phyloP scores from a whole-genome alignment of 2,329 filamentous ascomycete genomes.

The Curvularia lunata region DNA sequence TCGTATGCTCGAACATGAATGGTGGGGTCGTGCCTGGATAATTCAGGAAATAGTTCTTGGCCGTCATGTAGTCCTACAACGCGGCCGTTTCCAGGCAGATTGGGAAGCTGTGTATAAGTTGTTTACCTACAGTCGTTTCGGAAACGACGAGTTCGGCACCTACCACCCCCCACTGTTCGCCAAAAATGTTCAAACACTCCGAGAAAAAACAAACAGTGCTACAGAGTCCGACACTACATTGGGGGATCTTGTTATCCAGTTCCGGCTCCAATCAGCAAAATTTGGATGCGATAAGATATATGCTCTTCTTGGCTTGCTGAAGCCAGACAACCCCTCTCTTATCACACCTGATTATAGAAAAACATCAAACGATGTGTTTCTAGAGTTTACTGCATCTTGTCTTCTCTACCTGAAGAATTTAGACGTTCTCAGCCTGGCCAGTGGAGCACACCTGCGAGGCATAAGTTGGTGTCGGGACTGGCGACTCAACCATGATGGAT shows the following conservation, averaged over 20 bases:
- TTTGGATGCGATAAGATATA: constrained; percentile 18
- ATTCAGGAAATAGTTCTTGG: constrained; percentile 15
- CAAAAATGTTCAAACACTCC: background rate
- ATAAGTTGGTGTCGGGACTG: constrained; percentile 18
- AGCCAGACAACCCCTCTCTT: constrained; percentile 1
- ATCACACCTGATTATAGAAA: constrained; percentile 12
- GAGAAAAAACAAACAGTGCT: background rate
- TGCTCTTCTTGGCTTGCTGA: constrained; percentile 12
- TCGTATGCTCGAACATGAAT: constrained; percentile 12
- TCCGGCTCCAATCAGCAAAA: constrained; percentile 12
- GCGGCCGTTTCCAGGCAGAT: constrained; percentile 3
- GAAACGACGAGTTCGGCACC: background rate
- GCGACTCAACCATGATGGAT: background rate
- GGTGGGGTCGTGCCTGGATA: constrained; percentile 16
- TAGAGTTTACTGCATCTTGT: constrained; percentile 11
- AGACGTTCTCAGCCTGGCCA: constrained; percentile 2
- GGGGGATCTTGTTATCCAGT: background rate
- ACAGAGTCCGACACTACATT: background rate
- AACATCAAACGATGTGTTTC: constrained; percentile 5
- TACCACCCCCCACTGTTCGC: background rate
- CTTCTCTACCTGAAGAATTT: constrained; percentile 4
- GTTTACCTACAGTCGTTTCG: background rate
- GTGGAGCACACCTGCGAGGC: background rate
- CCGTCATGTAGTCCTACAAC: constrained; percentile 7
- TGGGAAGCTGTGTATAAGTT: constrained; percentile 8